Conservation (phyloP, 257 asterid species). For the Prunella vulgaris region DNA sequence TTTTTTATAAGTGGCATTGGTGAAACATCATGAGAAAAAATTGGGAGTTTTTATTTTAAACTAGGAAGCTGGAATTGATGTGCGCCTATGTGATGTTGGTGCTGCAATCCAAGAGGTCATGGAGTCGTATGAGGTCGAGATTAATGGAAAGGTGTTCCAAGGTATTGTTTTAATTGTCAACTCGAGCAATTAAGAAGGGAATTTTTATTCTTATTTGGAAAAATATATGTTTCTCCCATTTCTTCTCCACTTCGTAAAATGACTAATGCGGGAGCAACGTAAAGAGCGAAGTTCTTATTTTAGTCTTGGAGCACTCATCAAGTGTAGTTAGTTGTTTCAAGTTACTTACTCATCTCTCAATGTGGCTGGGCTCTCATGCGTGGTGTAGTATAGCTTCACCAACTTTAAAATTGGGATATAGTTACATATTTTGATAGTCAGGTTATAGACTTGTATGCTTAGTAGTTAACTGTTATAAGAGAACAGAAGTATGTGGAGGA, state of each 20-base stretch:
- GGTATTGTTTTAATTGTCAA: constrained; percentile 38
- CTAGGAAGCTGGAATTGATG: constrained; percentile 97
- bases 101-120: constrained; percentile 99
- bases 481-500: not conserved
- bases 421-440: not conserved
- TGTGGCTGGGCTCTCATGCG: not conserved
- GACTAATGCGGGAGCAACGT: not conserved
- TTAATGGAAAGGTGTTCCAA: constrained; percentile 87
- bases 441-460: not conserved
- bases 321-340: not conserved
- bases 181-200: constrained; percentile 3
- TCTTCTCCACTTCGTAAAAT: not conserved
- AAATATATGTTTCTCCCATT: not conserved
- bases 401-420: not conserved
- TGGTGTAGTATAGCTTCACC: constrained; percentile 2
- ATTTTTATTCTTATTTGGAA: constrained; percentile 1
- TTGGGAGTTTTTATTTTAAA: constrained; percentile 13
- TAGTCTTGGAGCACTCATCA: not conserved
- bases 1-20: not conserved
- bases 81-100: constrained; percentile 88
- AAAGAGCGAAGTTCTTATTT: not conserved
- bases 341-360: not conserved
- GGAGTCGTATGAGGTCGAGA: constrained; percentile 99
- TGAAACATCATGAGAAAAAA: constrained; percentile 4
- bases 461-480: not conserved